Conservation (phyloP, 768 basidiomycete species). For the Pleurotus platypus region DNA sequence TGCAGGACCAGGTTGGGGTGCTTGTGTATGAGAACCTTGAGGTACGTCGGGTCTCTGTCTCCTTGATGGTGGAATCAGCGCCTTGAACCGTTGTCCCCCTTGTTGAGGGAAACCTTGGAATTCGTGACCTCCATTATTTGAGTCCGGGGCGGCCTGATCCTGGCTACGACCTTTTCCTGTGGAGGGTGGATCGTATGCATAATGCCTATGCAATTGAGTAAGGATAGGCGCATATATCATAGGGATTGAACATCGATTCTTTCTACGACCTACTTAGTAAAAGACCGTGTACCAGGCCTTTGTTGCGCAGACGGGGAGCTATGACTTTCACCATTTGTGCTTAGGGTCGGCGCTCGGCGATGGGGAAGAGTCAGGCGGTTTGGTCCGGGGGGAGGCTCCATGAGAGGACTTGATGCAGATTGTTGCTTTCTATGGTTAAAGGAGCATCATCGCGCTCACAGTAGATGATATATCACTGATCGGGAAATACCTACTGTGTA, state of each 20-base stretch:
- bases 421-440: constrained; percentile 13
- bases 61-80: too few relatives aligned
- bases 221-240: neutral
- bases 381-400: constrained; percentile 51
- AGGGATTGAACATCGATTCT: neutral
- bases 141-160: constrained; percentile 34
- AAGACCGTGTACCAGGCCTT: constrained; percentile 48
- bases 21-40: constrained; percentile 11
- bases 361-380: constrained; percentile 66
- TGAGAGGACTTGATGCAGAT: constrained; percentile 43
- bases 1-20: constrained; percentile 11
- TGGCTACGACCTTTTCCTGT: constrained; percentile 36
- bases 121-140: constrained; percentile 18
- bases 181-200: constrained; percentile 55
- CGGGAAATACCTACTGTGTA: constrained; percentile 33
- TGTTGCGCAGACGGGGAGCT: constrained; percentile 14
- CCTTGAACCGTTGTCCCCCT: constrained; percentile 20
- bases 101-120: neutral
- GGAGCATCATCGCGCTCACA: neutral
- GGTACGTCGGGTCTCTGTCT: constrained; percentile 7
- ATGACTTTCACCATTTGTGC: constrained; percentile 18
- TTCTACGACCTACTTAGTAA: constrained; percentile 36
- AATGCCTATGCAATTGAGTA: constrained; percentile 44
- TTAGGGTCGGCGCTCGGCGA: constrained; percentile 43
- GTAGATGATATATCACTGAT: neutral